A percentile compares a stretch with the other conserved stretches of the same genome.
Conservation (phyloP, 441 rosid species). For the Mallotus japonicus region DNA sequence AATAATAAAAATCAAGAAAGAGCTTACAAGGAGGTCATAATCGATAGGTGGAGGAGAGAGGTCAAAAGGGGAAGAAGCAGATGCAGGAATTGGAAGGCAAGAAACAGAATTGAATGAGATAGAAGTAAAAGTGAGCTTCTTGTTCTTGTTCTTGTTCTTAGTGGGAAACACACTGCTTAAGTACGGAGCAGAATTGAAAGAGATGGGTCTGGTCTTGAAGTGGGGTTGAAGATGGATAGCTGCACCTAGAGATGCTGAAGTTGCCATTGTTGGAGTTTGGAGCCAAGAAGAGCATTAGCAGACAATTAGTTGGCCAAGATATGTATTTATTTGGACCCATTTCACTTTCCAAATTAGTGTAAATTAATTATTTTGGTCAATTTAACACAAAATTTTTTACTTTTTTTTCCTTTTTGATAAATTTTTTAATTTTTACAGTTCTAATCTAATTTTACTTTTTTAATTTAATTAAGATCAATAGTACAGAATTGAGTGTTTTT, state of each 20-base stretch:
- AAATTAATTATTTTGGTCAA: too few species aligned
- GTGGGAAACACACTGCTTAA: neutral
- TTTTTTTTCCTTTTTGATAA: too few species aligned
- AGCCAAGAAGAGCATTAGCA: neutral
- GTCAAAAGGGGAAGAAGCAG: constrained; percentile 48
- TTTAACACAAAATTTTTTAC: too few species aligned
- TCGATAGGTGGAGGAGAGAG: constrained; percentile 88
- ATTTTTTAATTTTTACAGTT: too few species aligned
- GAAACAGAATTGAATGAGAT: neutral
- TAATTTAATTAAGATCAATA: too few species aligned
- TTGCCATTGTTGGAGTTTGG: neutral
- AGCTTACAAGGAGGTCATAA: constrained; percentile 65
- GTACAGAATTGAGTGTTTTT: too few species aligned
- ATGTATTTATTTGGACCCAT: too few species aligned
- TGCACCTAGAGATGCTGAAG: neutral
- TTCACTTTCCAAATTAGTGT: too few species aligned
- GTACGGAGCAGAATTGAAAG: neutral
- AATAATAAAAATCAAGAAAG: neutral
- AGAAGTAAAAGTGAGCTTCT: neutral
- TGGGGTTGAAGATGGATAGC: neutral
- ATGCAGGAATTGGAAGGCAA: constrained; percentile 13
- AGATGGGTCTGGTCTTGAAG: neutral
- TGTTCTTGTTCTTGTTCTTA: neutral
- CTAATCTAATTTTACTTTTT: too few species aligned
- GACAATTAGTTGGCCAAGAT: neutral